Evolutionary conservation across 306 rosid genomes (phyloP), one percentile per base, ranked within the genome.

Genomic region (Trifolium dubium): DNA sequence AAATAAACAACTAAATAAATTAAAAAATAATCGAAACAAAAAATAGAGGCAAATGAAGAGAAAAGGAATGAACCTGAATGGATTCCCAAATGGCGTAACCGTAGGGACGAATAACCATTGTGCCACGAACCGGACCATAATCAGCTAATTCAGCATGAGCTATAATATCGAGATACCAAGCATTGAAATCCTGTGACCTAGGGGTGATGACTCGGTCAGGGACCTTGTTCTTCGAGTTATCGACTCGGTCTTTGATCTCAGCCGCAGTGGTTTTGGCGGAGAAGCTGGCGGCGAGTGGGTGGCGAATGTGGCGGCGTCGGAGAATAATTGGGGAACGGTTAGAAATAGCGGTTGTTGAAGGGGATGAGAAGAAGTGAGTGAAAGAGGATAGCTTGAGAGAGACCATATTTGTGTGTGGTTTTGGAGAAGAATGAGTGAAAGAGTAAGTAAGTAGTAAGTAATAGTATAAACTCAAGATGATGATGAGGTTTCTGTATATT

Each of bases 81-180:
- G 98, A 88, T 74, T 94, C 98, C 98, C 97, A 94, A 63, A 94
- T 91, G 53, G 97, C 92, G 53, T 94, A 94, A 54, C 97, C 97
- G 71, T 94, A 94, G 34, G 99, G 99, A 39, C 97, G 96, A 83
- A 93, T 91, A 64, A 94, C 98, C 98, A 94, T 91, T 51, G 98
- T 94, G 10, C 98, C 98, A 9, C 98, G 91, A 60, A 94, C 97
- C n/a, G 98, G 97, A 65, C 98, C 98, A 40, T 94, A 94, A 79
- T 94, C 99, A 0, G 99, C 99, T 10, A 94, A 92, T 88, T 89
- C 95, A 2, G 99, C 99, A 5, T 85, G 79, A 19, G 92, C 95
- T 39, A 94, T 94, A 51, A 94, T 73, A 59, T 89, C 96, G 8
- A 88, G 90, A 76, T 89, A 94, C 99, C 99, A 94, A 3, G 97